Percentiles rank a stretch among this genome's conserved stretches.
These are phyloP conservation scores for Colletotrichum caudatum DNA, from an alignment of 2,329 filamentous ascomycete genomes.

Conservation along the genomic window DNA sequence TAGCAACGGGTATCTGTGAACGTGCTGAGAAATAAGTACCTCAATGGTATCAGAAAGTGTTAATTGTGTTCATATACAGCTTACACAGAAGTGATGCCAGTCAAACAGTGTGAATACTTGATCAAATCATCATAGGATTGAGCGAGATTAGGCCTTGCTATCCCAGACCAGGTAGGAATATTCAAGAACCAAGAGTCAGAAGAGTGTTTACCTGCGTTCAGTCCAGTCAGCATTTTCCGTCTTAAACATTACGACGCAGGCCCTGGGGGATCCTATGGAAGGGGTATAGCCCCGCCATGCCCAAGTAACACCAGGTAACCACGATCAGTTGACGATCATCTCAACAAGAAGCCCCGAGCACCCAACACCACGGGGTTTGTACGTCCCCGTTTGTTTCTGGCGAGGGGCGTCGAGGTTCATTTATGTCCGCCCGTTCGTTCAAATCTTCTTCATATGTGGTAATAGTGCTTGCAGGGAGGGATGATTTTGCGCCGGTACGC, in stretches of 20 bases:
- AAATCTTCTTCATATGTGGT: conserved; percentile 69
- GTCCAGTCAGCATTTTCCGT: conserved; percentile 21
- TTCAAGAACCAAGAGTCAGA: conserved; percentile 2
- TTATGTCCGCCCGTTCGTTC: conserved; percentile 80
- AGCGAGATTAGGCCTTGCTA: conserved; percentile 13
- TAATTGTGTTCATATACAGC: conserved; percentile 64
- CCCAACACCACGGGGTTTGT: conserved; percentile 70
- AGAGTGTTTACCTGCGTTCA: conserved; percentile 47
- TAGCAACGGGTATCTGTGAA: not conserved
- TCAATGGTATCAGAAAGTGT: conserved; percentile 67
- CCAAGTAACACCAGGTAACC: conserved; percentile 42
- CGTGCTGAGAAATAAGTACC: conserved; percentile 47
- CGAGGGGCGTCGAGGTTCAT: conserved; percentile 63
- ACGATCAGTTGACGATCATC: conserved; percentile 73
- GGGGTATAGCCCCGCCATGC: not conserved
- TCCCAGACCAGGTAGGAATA: conserved; percentile 34
- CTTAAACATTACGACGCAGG: conserved; percentile 21
- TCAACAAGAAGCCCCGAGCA: conserved; percentile 71
- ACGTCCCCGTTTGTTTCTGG: conserved; percentile 67
- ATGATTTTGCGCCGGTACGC: conserved; percentile 31
- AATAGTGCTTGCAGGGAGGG: conserved; percentile 41
- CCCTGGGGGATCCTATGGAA: not conserved
- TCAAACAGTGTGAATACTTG: conserved; percentile 73
- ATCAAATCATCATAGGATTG: conserved; percentile 60
- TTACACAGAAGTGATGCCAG: conserved; percentile 53